phyloP scores from a whole-genome alignment of 2,329 filamentous ascomycete species.

The Xylaria sp. region DNA sequence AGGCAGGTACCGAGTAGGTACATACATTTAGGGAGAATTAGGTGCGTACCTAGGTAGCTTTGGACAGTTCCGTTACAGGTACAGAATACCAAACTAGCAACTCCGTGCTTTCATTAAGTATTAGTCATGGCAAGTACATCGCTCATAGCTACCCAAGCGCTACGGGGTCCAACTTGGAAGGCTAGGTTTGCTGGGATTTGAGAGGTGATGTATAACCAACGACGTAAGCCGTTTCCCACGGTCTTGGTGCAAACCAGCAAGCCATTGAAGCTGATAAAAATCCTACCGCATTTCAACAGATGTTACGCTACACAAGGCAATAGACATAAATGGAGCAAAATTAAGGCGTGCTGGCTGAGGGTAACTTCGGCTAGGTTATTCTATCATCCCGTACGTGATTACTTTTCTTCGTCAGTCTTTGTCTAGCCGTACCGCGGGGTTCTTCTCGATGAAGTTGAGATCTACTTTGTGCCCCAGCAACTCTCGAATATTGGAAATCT shows the following conservation, averaged over 20 bases:
- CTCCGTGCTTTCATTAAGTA: no score
- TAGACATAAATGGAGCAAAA: neutral
- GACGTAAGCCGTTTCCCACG: neutral
- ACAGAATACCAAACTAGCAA: neutral
- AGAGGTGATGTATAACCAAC: neutral
- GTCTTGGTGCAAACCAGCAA: neutral
- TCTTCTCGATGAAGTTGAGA: constrained; percentile 26
- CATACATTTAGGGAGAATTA: no score
- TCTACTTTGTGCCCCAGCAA: constrained; percentile 28
- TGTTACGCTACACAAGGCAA: neutral
- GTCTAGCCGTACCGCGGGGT: constrained; percentile 17
- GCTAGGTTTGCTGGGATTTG: no score
- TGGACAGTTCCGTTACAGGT: no score
- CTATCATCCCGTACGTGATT: neutral
- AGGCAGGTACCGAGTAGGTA: no score
- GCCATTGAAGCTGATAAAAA: neutral
- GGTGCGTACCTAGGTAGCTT: no score
- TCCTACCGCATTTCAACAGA: neutral
- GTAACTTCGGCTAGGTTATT: neutral
- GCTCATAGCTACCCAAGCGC: neutral
- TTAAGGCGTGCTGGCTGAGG: neutral
- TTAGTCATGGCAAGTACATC: neutral
- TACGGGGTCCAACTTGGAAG: no score
- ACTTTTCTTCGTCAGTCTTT: constrained; percentile 9
- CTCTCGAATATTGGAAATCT: constrained; percentile 21